Evolutionary conservation across 306 rosid genomes (phyloP), one percentile per base, ranked within the genome.

Genomic region (Cajanus cajan): DNA sequence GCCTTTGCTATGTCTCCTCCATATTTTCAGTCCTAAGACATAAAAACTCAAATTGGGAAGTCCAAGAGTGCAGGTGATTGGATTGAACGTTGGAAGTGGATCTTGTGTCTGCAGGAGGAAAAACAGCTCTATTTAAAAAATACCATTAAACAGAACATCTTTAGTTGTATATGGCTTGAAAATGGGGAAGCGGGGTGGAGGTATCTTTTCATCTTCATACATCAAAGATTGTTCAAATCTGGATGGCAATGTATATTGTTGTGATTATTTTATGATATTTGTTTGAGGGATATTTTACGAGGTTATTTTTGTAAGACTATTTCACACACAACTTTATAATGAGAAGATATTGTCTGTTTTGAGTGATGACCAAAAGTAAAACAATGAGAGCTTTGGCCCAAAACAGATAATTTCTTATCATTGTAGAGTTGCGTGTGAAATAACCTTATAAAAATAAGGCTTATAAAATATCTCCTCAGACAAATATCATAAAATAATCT

Each of bases 101-200:
- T 63, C 48, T 40, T 12, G 2, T 80, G 74, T 72, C 68, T 80
- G 79, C 12, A 51, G 54, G 7, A 47, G 51, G 36, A 70, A 52
- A 65, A 80, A 22, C 68, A 73, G 13, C 33, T 13, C 8, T 37
- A 19, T 34, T 48, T 37, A 16, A 48, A 37, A n/a, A 24, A 61
- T 71, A 39, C 37, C 65, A 61, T 79, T 19, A 48, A 37, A 65
- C 50, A 18, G 16, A 39, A 18, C 33, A 65, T 65, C 13, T 65
- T 37, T 40, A 11, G 10, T 41, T 18, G 50, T 65, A 39, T 19
- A 39, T 40, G 71, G 71, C 71, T 65, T 65, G 50, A 65, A 8
- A 65, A 36, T 37, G 3, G 15, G 21, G 48, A 36, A 64, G 28
- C 4, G 4, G 0, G 24, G 13, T 37, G 31, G 48, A 48, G 31